Percentiles rank a stretch among this genome's conserved stretches.
Evolutionary conservation across 2,329 filamentous ascomycete species (phyloP).

Genomic region (Aaosphaeria arxii): DNA sequence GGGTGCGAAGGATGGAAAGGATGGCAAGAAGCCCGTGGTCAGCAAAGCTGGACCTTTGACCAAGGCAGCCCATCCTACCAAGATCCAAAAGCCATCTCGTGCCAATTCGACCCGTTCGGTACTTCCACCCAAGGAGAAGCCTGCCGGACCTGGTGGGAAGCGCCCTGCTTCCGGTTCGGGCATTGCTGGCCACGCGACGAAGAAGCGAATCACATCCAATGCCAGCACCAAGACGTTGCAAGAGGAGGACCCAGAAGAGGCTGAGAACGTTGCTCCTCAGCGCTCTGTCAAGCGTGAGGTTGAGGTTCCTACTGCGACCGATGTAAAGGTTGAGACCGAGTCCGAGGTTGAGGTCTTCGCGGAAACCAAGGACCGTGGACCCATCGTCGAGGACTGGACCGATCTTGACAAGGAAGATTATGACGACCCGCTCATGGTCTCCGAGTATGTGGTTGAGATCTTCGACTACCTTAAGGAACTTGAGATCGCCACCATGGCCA

Average conservation of each 20-base stretch:
- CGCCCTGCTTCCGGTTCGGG: constrained; percentile 70
- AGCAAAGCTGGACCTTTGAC: constrained; percentile 66
- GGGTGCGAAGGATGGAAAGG: constrained; percentile 47
- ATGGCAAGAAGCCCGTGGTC: constrained; percentile 69
- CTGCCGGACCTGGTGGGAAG: constrained; percentile 60
- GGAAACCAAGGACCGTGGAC: constrained; percentile 47
- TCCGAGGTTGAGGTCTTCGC: constrained; percentile 12
- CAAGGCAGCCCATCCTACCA: constrained; percentile 75
- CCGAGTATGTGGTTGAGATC: constrained; percentile 95
- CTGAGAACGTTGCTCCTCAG: constrained; percentile 66
- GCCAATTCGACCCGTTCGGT: constrained; percentile 61
- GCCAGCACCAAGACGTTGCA: constrained; percentile 52
- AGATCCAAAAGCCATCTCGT: constrained; percentile 70
- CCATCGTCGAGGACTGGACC: constrained; percentile 1
- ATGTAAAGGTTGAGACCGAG: constrained; percentile 27
- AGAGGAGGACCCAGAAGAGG: constrained; percentile 52
- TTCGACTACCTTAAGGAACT: constrained; percentile 92
- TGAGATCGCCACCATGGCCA: constrained; percentile 77
- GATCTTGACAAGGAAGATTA: constrained; percentile 83
- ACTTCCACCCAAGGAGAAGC: constrained; percentile 67
- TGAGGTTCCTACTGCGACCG: constrained; percentile 41
- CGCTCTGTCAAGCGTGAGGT: constrained; percentile 40
- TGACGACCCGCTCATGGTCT: constrained; percentile 95
- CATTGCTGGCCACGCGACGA: constrained; percentile 59
- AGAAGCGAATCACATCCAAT: constrained; percentile 63